Percentiles rank a stretch among this genome's conserved stretches.
These are phyloP conservation scores for Drosera capensis DNA, from an alignment of 148 eudicot species.

Conservation along the genomic window DNA sequence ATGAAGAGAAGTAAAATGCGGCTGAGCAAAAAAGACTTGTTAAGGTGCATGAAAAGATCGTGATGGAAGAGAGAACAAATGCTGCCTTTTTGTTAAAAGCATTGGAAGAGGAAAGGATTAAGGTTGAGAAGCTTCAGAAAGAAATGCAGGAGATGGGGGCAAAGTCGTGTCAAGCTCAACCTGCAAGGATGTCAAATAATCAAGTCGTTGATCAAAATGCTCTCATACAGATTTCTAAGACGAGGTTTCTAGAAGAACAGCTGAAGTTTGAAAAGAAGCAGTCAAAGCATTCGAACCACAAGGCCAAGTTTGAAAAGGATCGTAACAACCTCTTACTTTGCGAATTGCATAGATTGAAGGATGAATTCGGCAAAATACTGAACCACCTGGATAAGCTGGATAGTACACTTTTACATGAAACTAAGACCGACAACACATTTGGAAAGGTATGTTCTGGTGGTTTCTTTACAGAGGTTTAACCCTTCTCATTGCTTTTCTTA, in stretches of 20 bases:
- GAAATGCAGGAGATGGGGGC: conserved; percentile 7
- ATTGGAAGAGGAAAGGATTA: conserved; percentile 19
- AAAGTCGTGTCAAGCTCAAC: neutral
- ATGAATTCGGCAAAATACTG: conserved; percentile 25
- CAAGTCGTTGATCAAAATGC: conserved; percentile 3
- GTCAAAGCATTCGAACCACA: conserved; percentile 71
- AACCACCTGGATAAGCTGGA: conserved; percentile 33
- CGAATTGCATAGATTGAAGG: conserved; percentile 36
- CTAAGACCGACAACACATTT: conserved; percentile 26
- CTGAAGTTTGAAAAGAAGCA: conserved; percentile 58
- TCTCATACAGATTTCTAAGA: conserved; percentile 18
- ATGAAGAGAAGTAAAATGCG: conserved; percentile 16
- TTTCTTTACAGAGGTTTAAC: conserved; percentile 1
- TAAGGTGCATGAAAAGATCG: conserved; percentile 15
- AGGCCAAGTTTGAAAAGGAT: conserved; percentile 36
- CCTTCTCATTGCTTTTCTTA: conserved; percentile 4
- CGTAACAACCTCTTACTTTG: conserved; percentile 32
- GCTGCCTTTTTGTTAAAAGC: conserved; percentile 7
- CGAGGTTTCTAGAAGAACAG: conserved; percentile 44
- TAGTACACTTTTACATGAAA: conserved; percentile 16
- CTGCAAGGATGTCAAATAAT: neutral
- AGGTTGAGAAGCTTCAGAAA: conserved; percentile 10
- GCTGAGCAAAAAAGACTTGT: conserved; percentile 17
- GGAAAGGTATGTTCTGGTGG: conserved; percentile 35
- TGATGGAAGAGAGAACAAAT: conserved; percentile 17